These are phyloP conservation scores for Lodderomyces oxycetoniae DNA, from an alignment of 1,139 yeast genomes.

Conservation along the genomic window DNA sequence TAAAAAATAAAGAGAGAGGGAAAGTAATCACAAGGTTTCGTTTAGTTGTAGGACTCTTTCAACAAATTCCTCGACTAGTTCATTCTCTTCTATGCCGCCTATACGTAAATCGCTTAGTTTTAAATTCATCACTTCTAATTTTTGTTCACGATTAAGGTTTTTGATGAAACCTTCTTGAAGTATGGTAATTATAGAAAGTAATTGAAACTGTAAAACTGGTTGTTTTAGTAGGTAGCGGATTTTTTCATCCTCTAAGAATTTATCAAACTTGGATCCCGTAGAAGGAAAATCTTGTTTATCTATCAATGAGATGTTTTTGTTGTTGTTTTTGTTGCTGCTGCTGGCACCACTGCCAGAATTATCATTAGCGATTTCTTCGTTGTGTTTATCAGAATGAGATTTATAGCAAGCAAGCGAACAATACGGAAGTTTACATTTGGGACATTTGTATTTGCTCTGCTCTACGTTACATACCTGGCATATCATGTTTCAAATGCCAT, in stretches of 20 bases:
- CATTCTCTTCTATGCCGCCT: conserved; percentile 64
- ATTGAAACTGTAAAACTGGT: conserved; percentile 50
- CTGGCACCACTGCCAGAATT: neutral
- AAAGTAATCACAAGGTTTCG: too few species aligned
- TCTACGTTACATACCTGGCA: conserved; percentile 45
- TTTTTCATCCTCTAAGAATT: conserved; percentile 27
- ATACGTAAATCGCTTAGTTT: conserved; percentile 55
- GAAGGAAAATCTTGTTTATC: neutral
- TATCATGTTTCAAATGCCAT: conserved; percentile 6
- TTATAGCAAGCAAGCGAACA: conserved; percentile 62
- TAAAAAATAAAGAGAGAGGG: too few species aligned
- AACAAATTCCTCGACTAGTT: conserved; percentile 59
- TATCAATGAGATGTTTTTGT: conserved; percentile 1
- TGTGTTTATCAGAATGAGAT: conserved; percentile 33
- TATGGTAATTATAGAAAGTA: conserved; percentile 44
- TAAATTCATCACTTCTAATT: conserved; percentile 54
- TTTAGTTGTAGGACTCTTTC: conserved; percentile 16
- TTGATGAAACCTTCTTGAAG: conserved; percentile 28
- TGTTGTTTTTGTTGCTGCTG: neutral
- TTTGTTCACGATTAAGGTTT: conserved; percentile 41
- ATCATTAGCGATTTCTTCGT: neutral
- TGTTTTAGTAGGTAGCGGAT: conserved; percentile 41
- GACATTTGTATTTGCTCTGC: conserved; percentile 57
- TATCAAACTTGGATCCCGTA: conserved; percentile 12
- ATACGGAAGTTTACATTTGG: conserved; percentile 43